Conservation (phyloP, 257 asterid species). For the Parsonsia alboflavescens region DNA sequence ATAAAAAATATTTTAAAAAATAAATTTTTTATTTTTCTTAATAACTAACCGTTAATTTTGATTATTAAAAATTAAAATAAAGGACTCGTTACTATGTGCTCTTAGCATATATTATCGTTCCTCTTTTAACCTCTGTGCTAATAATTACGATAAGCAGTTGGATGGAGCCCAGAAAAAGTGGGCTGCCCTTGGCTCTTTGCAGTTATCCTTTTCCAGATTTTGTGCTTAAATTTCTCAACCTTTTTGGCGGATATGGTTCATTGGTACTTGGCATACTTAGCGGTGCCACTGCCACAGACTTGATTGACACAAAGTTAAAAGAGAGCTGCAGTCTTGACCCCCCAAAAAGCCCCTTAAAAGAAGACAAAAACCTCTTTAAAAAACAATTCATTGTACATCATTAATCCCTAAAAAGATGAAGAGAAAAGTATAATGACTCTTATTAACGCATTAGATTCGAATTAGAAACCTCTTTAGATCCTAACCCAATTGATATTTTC, state of each 20-base stretch:
- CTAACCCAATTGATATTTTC: too few relatives aligned
- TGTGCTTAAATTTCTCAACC: constrained; percentile 15
- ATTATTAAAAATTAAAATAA: too few relatives aligned
- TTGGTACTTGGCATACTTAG: constrained; percentile 21
- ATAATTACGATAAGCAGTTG: background rate
- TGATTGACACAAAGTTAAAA: background rate
- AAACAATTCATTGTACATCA: constrained; percentile 34
- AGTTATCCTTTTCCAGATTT: constrained; percentile 13
- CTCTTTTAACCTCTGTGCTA: too few relatives aligned
- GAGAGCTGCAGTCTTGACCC: too few relatives aligned
- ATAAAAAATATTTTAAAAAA: too few relatives aligned
- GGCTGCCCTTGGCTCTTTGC: constrained; percentile 1
- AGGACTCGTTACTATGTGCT: too few relatives aligned
- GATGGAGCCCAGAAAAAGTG: constrained; percentile 1
- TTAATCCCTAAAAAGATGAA: background rate
- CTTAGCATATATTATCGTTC: too few relatives aligned
- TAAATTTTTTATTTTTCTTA: background rate
- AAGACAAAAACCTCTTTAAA: constrained; percentile 27
- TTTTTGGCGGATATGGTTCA: constrained; percentile 25
- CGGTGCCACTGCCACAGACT: background rate
- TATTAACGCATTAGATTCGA: too few relatives aligned
- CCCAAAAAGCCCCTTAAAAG: constrained; percentile 6
- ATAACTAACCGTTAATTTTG: too few relatives aligned
- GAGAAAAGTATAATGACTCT: too few relatives aligned
- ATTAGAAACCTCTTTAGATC: too few relatives aligned